Percentiles rank a stretch among this genome's conserved stretches.
Evolutionary conservation across 192 early-diverging fungal species (phyloP).

Genomic region (Rhizophagus clarus): DNA sequence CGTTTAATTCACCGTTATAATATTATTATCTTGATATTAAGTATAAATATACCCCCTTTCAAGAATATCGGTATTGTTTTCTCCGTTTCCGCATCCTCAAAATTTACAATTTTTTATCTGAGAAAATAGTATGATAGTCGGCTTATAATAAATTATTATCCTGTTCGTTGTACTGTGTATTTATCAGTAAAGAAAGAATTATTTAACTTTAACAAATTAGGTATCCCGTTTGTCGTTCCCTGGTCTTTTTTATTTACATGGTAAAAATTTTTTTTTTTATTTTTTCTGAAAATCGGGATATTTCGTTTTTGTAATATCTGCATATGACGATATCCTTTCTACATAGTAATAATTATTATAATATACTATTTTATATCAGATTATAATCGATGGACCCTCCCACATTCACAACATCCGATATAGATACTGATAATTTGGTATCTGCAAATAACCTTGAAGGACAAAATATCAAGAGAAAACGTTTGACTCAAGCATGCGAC

Average conservation of each 20-base stretch:
- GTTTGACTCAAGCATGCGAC: constrained; percentile 73
- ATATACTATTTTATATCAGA: not conserved
- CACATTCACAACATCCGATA: not conserved
- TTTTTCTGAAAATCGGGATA: no score
- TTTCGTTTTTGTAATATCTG: no score
- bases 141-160: not conserved
- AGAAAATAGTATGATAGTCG: not conserved
- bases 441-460: not conserved
- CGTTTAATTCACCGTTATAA: not conserved
- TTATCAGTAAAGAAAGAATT: not conserved
- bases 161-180: not conserved
- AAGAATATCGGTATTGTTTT: not conserved
- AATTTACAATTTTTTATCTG: not conserved
- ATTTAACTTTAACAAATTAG: not conserved
- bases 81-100: not conserved
- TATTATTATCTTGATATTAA: not conserved
- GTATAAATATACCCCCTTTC: not conserved
- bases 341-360: no score
- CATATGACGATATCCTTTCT: no score
- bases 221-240: not conserved
- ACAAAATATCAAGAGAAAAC: constrained; percentile 52
- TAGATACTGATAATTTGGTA: not conserved
- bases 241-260: not conserved
- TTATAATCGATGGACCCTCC: not conserved
- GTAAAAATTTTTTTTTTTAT: not conserved